Evolutionary conservation across 306 rosid genomes (phyloP), one percentile per base, ranked within the genome.

Genomic region (Inga leiocalycina): DNA sequence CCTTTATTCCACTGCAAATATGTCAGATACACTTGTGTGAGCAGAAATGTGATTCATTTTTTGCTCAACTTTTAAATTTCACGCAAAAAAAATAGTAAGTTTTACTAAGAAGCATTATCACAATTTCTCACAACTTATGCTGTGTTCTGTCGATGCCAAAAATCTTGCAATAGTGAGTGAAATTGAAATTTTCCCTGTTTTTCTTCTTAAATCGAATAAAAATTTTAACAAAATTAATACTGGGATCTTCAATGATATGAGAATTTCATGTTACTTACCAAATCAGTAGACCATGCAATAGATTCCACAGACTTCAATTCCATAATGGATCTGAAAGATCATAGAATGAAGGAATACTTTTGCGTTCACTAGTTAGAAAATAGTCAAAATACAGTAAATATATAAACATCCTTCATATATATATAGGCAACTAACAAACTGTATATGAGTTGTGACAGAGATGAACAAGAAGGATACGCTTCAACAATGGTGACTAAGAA

Each of bases 281-380:
- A 82, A 59, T 87, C 80, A 24, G 84, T 27, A 51, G 91, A 86
- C 92, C 92, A 54, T 54, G 24, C 79, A 10, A 89, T 75, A 24
- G 93, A 91, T 70, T 89, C 92, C 80, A 92, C 71, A 15, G 56
- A 77, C 91, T 85, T 87, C 75, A 81, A 74, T 82, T 92, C 97
- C 41, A 87, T 1, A 19, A 89, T 16, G 45, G 91, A 90, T 79
- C 97, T 92, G 78, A 81, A 68, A 75, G n/a, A 84, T 83, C 66
- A 84, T 75, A 82, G 65, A 84, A 62, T 71, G 35, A 81, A 81
- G 82, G 79, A 62, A 54, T 15, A 20, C 37, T 5, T 8, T 19
- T 43, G 71, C n/a, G 43, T 39, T 35, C 61, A 7, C 39, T 7
- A 54, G 80, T 24, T 41, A 49, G 10, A 27, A 72, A 16, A 32